Percentiles rank a stretch among this genome's conserved stretches.
Conservation (phyloP, 1,284 basidiomycete species). For the Phylloboletellus chloephorus region DNA sequence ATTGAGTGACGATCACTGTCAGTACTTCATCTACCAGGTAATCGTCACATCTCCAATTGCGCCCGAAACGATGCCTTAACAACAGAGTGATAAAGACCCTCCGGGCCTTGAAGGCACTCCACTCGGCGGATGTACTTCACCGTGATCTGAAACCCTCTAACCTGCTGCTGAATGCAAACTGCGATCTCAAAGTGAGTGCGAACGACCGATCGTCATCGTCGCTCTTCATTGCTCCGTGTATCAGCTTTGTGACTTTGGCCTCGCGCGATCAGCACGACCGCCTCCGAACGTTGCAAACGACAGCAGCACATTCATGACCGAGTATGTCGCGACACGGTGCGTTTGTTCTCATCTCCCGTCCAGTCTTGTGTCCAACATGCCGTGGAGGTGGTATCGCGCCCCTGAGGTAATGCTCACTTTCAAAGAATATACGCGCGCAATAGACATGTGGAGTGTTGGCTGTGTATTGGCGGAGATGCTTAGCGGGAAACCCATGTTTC, state of each 20-base stretch:
- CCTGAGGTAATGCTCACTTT: constrained; percentile 96
- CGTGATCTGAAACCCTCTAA: constrained; percentile 93
- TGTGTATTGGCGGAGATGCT: constrained; percentile 95
- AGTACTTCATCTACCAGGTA: constrained; percentile 94
- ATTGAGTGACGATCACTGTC: constrained; percentile 85
- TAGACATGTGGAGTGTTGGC: constrained; percentile 92
- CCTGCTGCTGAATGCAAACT: constrained; percentile 88
- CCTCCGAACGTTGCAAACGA: constrained; percentile 78
- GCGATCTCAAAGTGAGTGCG: constrained; percentile 76
- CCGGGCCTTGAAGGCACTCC: constrained; percentile 86
- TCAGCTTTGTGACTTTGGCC: constrained; percentile 88
- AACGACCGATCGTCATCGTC: constrained; percentile 5
- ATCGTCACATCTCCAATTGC: constrained; percentile 12
- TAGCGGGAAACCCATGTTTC: constrained; percentile 85
- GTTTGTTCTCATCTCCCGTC: constrained; percentile 7
- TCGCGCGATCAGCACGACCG: constrained; percentile 78
- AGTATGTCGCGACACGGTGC: constrained; percentile 85
- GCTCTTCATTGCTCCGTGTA: constrained; percentile 7
- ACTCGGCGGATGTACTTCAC: constrained; percentile 85
- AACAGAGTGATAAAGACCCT: constrained; percentile 53
- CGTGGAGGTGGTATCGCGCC: constrained; percentile 81
- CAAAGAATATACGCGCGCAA: constrained; percentile 89
- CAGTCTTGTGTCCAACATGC: constrained; percentile 3
- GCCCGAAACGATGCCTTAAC: constrained; percentile 11
- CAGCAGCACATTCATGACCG: constrained; percentile 88